Percentiles rank a stretch among this genome's conserved stretches.
phyloP scores from a whole-genome alignment of 2,329 filamentous ascomycete species.

The Thermoascus crustaceus region DNA sequence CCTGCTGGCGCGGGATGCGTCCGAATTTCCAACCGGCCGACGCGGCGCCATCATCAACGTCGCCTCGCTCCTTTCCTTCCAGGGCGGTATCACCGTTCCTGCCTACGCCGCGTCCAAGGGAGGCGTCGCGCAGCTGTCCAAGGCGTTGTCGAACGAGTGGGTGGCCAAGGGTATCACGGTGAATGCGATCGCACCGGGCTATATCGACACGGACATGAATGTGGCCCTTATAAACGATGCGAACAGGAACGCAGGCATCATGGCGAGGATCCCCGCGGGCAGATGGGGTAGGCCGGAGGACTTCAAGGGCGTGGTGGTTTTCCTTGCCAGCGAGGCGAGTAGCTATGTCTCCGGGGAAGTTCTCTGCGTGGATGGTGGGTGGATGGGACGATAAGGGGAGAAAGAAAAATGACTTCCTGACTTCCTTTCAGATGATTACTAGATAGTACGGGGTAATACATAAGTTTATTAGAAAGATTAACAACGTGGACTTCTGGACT shows the following conservation, averaged over 20 bases:
- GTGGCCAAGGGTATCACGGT: conserved; percentile 68
- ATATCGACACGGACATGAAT: conserved; percentile 95
- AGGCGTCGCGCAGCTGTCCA: conserved; percentile 75
- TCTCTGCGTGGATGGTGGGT: conserved; percentile 78
- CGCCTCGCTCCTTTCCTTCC: conserved; percentile 70
- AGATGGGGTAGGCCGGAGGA: conserved; percentile 79
- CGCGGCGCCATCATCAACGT: conserved; percentile 65
- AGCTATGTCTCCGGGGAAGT: conserved; percentile 76
- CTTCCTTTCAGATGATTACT: too few species aligned
- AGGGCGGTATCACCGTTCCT: conserved; percentile 80
- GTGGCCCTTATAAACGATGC: conserved; percentile 66
- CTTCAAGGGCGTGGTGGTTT: conserved; percentile 76
- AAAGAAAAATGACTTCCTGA: not conserved
- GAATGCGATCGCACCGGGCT: conserved; percentile 83
- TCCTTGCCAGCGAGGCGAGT: conserved; percentile 66
- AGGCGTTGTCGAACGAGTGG: conserved; percentile 83
- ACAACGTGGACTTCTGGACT: too few species aligned
- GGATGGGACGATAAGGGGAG: conserved; percentile 67
- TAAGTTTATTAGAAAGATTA: too few species aligned
- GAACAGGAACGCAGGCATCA: conserved; percentile 62
- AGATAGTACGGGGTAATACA: too few species aligned
- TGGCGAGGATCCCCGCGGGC: conserved; percentile 72
- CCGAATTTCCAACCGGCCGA: conserved; percentile 21
- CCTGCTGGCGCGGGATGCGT: conserved; percentile 20
- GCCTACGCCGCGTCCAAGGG: conserved; percentile 84